These are phyloP conservation scores for Candida oleophila DNA, from an alignment of 805 yeast genomes.

Conservation along the genomic window DNA sequence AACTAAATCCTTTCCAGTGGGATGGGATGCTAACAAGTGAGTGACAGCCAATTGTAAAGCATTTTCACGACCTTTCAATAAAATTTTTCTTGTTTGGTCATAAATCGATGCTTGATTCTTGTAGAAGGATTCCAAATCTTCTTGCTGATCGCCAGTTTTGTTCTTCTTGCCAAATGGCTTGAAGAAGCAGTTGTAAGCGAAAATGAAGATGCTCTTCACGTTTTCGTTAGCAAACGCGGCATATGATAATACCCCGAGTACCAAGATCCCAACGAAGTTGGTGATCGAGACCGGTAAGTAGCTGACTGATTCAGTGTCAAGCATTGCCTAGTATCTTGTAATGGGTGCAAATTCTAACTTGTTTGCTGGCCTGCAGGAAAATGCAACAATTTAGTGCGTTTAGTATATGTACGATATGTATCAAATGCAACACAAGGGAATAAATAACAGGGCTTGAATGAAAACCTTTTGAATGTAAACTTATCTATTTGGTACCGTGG, in stretches of 20 bases:
- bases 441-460: too few relatives aligned
- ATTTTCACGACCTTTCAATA: conserved; percentile 69
- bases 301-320: conserved; percentile 3
- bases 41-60: conserved; percentile 59
- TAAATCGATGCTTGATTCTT: conserved; percentile 75
- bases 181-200: conserved; percentile 6
- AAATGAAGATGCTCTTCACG: conserved; percentile 3
- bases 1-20: conserved; percentile 44
- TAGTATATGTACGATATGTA: too few relatives aligned
- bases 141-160: conserved; percentile 46
- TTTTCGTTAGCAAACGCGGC: conserved; percentile 6
- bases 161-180: conserved; percentile 6
- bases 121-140: conserved; percentile 67
- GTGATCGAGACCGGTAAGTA: neutral
- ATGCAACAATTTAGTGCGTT: neutral
- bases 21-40: conserved; percentile 40
- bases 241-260: neutral
- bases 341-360: neutral
- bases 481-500: too few relatives aligned
- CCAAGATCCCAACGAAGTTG: conserved; percentile 2
- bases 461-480: too few relatives aligned
- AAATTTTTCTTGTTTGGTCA: conserved; percentile 64
- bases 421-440: too few relatives aligned
- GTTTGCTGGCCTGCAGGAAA: neutral
- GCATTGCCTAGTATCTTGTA: neutral